Conservation (phyloP, 1,284 basidiomycete species). For the Meira miltonrushii region DNA sequence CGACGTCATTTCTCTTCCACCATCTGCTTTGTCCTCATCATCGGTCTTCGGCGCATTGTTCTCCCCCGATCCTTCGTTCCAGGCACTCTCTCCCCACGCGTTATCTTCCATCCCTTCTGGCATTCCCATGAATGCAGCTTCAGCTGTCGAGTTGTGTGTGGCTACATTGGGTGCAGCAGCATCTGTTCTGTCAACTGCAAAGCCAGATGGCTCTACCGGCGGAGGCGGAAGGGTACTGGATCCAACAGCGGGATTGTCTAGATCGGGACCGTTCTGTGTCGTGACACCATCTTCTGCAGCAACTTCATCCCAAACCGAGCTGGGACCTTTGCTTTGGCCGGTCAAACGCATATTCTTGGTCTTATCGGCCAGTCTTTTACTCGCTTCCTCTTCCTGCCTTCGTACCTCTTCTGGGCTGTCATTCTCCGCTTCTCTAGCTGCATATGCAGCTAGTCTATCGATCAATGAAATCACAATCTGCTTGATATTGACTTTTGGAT, state of each 20-base stretch:
- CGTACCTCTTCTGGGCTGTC: conserved; percentile 47
- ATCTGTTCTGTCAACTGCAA: conserved; percentile 32
- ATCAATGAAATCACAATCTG: conserved; percentile 51
- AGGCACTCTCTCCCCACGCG: conserved; percentile 26
- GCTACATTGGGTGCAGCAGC: conserved; percentile 45
- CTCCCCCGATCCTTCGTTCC: conserved; percentile 3
- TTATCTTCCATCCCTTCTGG: conserved; percentile 45
- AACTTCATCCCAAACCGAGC: conserved; percentile 44
- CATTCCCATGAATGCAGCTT: conserved; percentile 30
- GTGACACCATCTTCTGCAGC: conserved; percentile 30
- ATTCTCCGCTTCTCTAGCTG: conserved; percentile 49
- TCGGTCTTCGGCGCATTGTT: conserved; percentile 5
- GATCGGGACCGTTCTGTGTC: conserved; percentile 14
- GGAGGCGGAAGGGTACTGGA: conserved; percentile 18
- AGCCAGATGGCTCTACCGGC: conserved; percentile 30
- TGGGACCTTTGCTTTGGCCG: conserved; percentile 28
- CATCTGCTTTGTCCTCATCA: conserved; percentile 7
- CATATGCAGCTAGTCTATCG: conserved; percentile 49
- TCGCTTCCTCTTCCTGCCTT: conserved; percentile 47
- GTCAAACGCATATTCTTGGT: conserved; percentile 38
- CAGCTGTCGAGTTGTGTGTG: conserved; percentile 40
- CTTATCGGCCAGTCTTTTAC: conserved; percentile 43
- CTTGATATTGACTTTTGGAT: conserved; percentile 53
- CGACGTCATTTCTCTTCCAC: conserved; percentile 21
- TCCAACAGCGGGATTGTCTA: conserved; percentile 29